Conservation (phyloP, 179 eudicot species). For the Silene noctiflora region DNA sequence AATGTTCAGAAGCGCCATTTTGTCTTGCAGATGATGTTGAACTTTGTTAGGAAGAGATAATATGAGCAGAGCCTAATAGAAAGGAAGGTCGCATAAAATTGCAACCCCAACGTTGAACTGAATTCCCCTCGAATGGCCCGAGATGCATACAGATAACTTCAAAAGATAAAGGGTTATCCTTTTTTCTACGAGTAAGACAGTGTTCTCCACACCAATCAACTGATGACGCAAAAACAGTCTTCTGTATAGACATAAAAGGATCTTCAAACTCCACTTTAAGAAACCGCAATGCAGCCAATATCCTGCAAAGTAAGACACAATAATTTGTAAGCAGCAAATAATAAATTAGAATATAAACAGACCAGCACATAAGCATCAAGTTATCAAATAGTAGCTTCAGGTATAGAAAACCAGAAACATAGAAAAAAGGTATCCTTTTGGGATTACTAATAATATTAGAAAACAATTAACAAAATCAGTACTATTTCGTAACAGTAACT, state of each 20-base stretch:
- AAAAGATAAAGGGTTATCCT: constrained; percentile 31
- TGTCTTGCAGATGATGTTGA: constrained; percentile 12
- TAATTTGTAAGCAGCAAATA: background rate
- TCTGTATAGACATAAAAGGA: constrained; percentile 73
- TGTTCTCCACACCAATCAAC: constrained; percentile 76
- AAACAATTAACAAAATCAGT: too few species aligned
- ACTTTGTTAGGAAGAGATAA: constrained; percentile 33
- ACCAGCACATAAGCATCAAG: background rate
- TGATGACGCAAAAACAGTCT: constrained; percentile 45
- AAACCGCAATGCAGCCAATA: constrained; percentile 29
- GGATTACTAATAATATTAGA: too few species aligned
- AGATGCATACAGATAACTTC: constrained; percentile 55
- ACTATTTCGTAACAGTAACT: background rate
- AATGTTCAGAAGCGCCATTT: constrained; percentile 74
- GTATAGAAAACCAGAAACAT: background rate
- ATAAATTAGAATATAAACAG: background rate
- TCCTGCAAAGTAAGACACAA: constrained; percentile 20
- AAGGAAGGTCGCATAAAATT: constrained; percentile 39
- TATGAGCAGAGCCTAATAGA: constrained; percentile 17
- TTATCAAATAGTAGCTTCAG: background rate
- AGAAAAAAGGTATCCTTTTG: too few species aligned
- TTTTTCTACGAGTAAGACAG: constrained; percentile 52
- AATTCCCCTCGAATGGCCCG: constrained; percentile 35
- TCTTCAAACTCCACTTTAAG: constrained; percentile 62
- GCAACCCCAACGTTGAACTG: constrained; percentile 36